Percentiles rank a stretch among this genome's conserved stretches.
Evolutionary conservation across 805 yeast genomes (phyloP).

Genomic region (Schwanniomyces occidentalis): DNA sequence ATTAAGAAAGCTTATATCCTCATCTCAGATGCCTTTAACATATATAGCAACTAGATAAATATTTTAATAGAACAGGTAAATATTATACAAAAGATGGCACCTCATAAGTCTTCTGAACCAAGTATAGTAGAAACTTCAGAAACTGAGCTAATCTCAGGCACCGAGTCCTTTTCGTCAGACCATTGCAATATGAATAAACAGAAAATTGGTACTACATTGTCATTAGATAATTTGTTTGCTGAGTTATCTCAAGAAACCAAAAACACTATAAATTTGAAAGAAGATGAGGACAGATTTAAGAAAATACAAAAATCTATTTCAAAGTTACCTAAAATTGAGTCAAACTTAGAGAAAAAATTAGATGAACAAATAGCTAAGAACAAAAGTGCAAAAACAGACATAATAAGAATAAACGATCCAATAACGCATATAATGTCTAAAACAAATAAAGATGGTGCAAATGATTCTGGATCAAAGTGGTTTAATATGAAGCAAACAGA

Average conservation of each 20-base stretch:
- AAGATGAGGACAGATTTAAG: slow-evolving; percentile 25
- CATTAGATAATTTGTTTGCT: slow-evolving; percentile 33
- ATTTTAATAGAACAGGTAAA: too few species aligned
- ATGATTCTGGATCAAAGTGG: slow-evolving; percentile 65
- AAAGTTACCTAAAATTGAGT: slow-evolving; percentile 42
- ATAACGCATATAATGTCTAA: slow-evolving; percentile 22
- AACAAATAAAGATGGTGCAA: slow-evolving; percentile 14
- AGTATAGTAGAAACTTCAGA: slow-evolving; percentile 26
- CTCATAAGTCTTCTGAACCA: slow-evolving; percentile 13
- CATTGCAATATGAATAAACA: slow-evolving; percentile 7
- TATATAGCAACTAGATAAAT: too few species aligned
- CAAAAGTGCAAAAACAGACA: slow-evolving; percentile 13
- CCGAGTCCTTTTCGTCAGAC: slow-evolving; percentile 27
- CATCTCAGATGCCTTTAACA: too few species aligned
- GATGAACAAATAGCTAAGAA: slow-evolving; percentile 11
- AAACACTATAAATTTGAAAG: slow-evolving; percentile 1
- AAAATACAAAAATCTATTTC: slow-evolving; percentile 34
- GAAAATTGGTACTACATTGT: slow-evolving; percentile 11
- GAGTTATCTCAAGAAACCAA: slow-evolving; percentile 28
- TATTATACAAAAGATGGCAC: slow-evolving; percentile 11
- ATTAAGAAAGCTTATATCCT: too few species aligned
- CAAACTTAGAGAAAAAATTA: slow-evolving; percentile 25
- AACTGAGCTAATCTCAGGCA: slow-evolving; percentile 18
- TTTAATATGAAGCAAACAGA: slow-evolving; percentile 77
- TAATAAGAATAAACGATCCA: slow-evolving; percentile 48